Conservation (phyloP, 2,329 filamentous ascomycete species). For the Onygenales sp. region DNA sequence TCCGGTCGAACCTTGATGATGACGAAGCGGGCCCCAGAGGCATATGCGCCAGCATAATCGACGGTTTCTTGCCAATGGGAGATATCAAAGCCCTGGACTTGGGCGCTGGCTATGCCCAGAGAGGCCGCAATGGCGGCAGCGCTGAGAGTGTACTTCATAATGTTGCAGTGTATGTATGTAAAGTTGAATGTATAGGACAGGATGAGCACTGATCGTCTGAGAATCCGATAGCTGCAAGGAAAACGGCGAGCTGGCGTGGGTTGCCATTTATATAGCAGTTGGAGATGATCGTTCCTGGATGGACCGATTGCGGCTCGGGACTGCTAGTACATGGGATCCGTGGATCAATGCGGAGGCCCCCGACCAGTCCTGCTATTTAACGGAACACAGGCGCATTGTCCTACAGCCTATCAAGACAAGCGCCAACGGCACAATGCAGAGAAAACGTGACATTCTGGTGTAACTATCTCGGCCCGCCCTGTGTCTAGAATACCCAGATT, state of each 20-base stretch:
- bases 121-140: not conserved
- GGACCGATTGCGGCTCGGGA: not conserved
- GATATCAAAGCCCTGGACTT: conserved; percentile 35
- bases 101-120: conserved; percentile 12
- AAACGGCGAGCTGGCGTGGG: not conserved
- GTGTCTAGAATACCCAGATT: not conserved
- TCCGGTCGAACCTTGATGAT: conserved; percentile 33
- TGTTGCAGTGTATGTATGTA: not conserved
- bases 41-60: conserved; percentile 30
- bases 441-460: not conserved
- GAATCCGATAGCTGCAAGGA: not conserved
- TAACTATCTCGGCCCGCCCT: not conserved
- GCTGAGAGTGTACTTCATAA: not conserved
- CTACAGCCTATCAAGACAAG: not conserved
- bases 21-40: conserved; percentile 34
- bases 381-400: not conserved
- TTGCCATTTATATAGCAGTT: not conserved
- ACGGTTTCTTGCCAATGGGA: conserved; percentile 33
- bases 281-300: not conserved
- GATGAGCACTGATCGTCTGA: not conserved
- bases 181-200: not conserved
- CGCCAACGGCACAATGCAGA: not conserved
- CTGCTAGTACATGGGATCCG: not conserved
- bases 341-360: not conserved
- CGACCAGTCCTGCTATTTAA: not conserved